Base-by-base conservation (phyloP, 306 rosid genomes). In the Prunus dulcis region DNA sequence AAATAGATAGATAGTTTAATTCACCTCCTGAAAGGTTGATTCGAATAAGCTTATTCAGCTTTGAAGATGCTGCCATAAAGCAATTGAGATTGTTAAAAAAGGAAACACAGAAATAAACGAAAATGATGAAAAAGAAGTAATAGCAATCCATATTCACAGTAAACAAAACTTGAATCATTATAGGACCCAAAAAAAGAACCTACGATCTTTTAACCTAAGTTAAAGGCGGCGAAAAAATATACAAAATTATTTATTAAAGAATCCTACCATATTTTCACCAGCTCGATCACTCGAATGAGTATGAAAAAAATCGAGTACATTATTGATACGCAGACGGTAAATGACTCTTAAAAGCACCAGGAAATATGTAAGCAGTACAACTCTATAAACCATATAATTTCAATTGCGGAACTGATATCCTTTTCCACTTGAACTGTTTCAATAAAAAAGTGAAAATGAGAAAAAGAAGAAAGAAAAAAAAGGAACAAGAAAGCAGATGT, bases 41-140 rank as follows among this genome's bases (percentile, higher is more conserved):
- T 76, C 83, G 87, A 75, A 78, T 27, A 71, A 76, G 20, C 55
- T 2, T 75, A 34, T 79, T 43, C 71, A 91, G 84, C 84, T 79
- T 88, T 84, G 88, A 51, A 45, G 92, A 66, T 77, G 84, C 98
- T 94, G 95, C 80, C 75, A 90, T 38, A 84, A 67, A 69, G 64
- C 34, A 69, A 82, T 32, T 49, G 72, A 41, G 74, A 72, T 78
- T 58, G 75, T 86, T 49, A 56, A 76, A 17, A 51, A 63, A 78
- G 57, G 63, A 64, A 74, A 11, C 45, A 43, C 38, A 76, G 41
- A 71, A 43, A 65, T 6, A 41, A 55, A 27, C 4, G 34, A 49
- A n/a, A 4, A 45, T 32, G 18, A 50, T 67, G 62, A 18, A 61
- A 61, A 25, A 3, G 28, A 52, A 9, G 14, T 18, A 17, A 3